Evolutionary conservation across 257 asterid species (phyloP).

Genomic region (Przewalskia tangutica): DNA sequence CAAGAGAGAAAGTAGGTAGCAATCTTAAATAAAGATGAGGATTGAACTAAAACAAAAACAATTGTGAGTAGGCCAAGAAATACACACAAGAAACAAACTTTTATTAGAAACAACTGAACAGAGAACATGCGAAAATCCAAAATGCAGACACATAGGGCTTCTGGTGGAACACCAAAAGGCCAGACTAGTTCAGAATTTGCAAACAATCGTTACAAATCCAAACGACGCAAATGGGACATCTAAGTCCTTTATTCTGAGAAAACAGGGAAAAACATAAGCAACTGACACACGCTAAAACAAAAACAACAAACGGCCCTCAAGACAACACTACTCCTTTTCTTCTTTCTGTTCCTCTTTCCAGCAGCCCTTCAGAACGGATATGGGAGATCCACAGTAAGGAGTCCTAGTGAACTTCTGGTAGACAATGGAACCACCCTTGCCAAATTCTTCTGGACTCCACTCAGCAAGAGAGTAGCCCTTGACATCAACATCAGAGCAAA

Average conservation of each 20-base stretch:
- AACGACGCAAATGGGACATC: not conserved
- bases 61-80: not conserved
- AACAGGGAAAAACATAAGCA: not conserved
- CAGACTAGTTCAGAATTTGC: not conserved
- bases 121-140: not conserved
- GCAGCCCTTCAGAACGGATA: slow-evolving; percentile 62
- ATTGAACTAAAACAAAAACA: no score
- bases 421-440: slow-evolving; percentile 45
- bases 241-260: not conserved
- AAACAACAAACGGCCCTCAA: slow-evolving; percentile 7
- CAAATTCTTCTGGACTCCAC: slow-evolving; percentile 43
- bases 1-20: no score
- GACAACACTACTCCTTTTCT: slow-evolving; percentile 51
- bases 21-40: no score
- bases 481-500: slow-evolving; percentile 17
- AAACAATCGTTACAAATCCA: not conserved
- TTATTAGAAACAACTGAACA: not conserved
- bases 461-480: slow-evolving; percentile 39
- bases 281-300: not conserved
- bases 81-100: not conserved
- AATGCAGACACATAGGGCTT: not conserved
- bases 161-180: not conserved
- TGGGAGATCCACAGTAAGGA: slow-evolving; percentile 52
- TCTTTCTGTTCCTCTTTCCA: slow-evolving; percentile 52
- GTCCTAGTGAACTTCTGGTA: slow-evolving; percentile 56